phyloP scores from a whole-genome alignment of 2,329 filamentous ascomycete genomes.

The Lecanicillium sp. region DNA sequence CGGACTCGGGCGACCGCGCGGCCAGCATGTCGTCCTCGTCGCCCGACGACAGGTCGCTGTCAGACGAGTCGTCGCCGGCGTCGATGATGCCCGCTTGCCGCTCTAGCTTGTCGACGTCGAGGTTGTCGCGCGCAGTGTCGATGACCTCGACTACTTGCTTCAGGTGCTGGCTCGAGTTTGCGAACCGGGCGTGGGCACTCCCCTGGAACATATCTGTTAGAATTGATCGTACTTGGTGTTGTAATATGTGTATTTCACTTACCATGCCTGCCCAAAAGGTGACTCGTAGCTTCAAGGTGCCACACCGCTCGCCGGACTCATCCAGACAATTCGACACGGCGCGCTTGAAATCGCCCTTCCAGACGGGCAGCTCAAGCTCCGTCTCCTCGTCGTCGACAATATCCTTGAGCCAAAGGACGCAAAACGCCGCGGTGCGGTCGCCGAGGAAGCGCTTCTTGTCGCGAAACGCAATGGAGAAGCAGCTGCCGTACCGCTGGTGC shows the following conservation, averaged over 20 bases:
- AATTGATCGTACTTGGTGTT: slow-evolving; percentile 1
- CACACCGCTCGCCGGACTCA: slow-evolving; percentile 40
- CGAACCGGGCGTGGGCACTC: slow-evolving; percentile 27
- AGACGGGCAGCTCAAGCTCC: slow-evolving; percentile 52
- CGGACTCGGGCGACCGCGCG: too few relatives aligned
- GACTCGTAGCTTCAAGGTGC: slow-evolving; percentile 31
- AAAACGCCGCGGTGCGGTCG: slow-evolving; percentile 53
- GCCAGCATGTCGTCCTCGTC: slow-evolving; percentile 11
- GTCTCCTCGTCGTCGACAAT: slow-evolving; percentile 59
- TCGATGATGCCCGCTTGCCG: slow-evolving; percentile 27
- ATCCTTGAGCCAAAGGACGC: slow-evolving; percentile 62
- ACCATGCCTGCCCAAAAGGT: slow-evolving; percentile 29
- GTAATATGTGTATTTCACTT: slow-evolving; percentile 7
- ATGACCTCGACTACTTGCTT: slow-evolving; percentile 39
- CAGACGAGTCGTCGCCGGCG: slow-evolving; percentile 20
- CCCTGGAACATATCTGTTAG: slow-evolving; percentile 16
- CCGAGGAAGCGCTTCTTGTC: slow-evolving; percentile 27
- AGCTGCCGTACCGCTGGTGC: slow-evolving; percentile 47
- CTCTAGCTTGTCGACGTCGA: slow-evolving; percentile 22
- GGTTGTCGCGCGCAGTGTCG: slow-evolving; percentile 28
- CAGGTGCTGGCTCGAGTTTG: slow-evolving; percentile 23
- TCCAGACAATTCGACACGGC: slow-evolving; percentile 38
- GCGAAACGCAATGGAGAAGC: slow-evolving; percentile 50
- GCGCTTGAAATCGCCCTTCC: slow-evolving; percentile 47
- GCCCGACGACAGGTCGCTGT: slow-evolving; percentile 18